Evolutionary conservation across 2,329 filamentous ascomycete genomes (phyloP).

Genomic region (Arachnopeziza araneosa): DNA sequence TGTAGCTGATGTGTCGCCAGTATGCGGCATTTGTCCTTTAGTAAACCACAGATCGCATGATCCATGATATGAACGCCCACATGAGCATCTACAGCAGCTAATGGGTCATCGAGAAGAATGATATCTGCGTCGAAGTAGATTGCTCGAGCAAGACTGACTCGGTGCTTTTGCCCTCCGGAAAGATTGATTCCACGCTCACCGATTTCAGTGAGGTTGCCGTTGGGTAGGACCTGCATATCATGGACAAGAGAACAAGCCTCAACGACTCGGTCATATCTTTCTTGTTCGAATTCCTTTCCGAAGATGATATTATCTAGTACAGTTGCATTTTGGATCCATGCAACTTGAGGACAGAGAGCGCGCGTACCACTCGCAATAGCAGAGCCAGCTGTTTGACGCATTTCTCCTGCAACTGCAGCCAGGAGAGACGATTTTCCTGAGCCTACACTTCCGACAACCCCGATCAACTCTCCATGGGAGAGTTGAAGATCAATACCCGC

Average conservation of each 20-base stretch:
- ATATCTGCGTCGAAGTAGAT: slow-evolving; percentile 66
- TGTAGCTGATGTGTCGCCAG: slow-evolving; percentile 94
- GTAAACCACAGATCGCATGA: slow-evolving; percentile 81
- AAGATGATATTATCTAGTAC: slow-evolving; percentile 87
- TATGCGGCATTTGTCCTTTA: slow-evolving; percentile 84
- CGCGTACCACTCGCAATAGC: slow-evolving; percentile 72
- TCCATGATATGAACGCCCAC: slow-evolving; percentile 80
- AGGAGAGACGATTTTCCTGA: slow-evolving; percentile 60
- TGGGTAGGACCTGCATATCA: slow-evolving; percentile 89
- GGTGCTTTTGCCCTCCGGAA: slow-evolving; percentile 93
- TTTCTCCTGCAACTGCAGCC: slow-evolving; percentile 76
- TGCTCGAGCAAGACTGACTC: slow-evolving; percentile 87
- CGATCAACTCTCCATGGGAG: slow-evolving; percentile 46
- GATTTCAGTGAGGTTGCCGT: slow-evolving; percentile 85
- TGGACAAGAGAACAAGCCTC: slow-evolving; percentile 72
- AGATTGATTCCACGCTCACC: slow-evolving; percentile 94
- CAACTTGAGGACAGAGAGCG: slow-evolving; percentile 92
- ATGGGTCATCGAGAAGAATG: slow-evolving; percentile 63
- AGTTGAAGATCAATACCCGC: slow-evolving; percentile 56
- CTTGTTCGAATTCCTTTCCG: slow-evolving; percentile 48
- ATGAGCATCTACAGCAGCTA: slow-evolving; percentile 64
- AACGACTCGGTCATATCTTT: slow-evolving; percentile 50
- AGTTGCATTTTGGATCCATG: slow-evolving; percentile 93
- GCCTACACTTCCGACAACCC: slow-evolving; percentile 51
- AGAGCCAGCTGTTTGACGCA: slow-evolving; percentile 74